These are phyloP conservation scores for Tylopilus vinaceipallidus DNA, from an alignment of 768 basidiomycete genomes.

Conservation along the genomic window DNA sequence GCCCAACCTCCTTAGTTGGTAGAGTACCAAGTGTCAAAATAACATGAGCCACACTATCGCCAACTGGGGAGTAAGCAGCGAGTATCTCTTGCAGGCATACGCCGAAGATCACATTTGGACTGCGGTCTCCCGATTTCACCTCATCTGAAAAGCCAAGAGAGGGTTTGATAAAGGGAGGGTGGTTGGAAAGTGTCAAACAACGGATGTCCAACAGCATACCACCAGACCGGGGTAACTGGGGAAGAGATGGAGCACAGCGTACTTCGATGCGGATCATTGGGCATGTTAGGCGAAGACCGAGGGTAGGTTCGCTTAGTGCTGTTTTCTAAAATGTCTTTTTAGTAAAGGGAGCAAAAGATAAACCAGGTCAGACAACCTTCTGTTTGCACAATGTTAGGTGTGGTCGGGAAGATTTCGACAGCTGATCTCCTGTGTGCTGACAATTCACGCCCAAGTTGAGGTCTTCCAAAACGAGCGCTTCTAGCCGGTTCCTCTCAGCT, in stretches of 20 bases:
- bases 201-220: slow-evolving; percentile 64
- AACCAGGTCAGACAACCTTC: slow-evolving; percentile 16
- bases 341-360: slow-evolving; percentile 1
- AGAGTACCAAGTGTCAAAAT: slow-evolving; percentile 54
- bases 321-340: slow-evolving; percentile 10
- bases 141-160: slow-evolving; percentile 31
- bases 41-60: slow-evolving; percentile 39
- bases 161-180: slow-evolving; percentile 17
- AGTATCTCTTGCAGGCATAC: slow-evolving; percentile 46
- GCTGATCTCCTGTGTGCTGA: slow-evolving; percentile 15
- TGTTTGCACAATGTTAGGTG: slow-evolving; percentile 1
- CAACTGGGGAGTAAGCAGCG: slow-evolving; percentile 45
- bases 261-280: slow-evolving; percentile 65
- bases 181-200: slow-evolving; percentile 41
- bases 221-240: slow-evolving; percentile 57
- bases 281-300: slow-evolving; percentile 40
- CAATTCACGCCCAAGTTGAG: slow-evolving; percentile 54
- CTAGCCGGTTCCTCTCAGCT: slow-evolving; percentile 41
- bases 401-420: slow-evolving; percentile 6
- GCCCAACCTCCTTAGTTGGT: slow-evolving; percentile 17
- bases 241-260: slow-evolving; percentile 60
- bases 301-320: background rate
- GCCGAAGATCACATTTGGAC: slow-evolving; percentile 31
- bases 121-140: slow-evolving; percentile 2
- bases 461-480: slow-evolving; percentile 57